Conservation (phyloP, 140 eudicot species). For the Anethum foeniculum region DNA sequence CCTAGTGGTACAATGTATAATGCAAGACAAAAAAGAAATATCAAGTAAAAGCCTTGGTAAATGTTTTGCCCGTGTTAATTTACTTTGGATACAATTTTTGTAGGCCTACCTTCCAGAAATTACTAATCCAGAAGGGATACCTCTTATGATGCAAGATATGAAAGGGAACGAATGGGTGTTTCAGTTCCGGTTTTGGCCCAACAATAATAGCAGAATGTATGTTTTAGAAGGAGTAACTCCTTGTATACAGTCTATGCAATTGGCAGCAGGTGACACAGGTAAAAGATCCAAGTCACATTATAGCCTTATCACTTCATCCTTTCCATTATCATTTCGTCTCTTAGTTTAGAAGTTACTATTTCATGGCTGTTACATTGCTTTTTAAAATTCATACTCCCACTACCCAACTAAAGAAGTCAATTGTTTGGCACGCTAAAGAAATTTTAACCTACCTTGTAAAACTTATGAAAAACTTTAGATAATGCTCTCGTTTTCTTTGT, state of each 20-base stretch:
- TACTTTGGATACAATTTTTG: neutral
- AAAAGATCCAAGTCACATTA: slow-evolving; percentile 16
- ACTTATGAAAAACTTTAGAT: neutral
- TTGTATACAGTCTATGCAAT: slow-evolving; percentile 78
- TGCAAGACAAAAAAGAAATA: neutral
- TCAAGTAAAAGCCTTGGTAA: neutral
- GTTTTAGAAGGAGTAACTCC: slow-evolving; percentile 89
- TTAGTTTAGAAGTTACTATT: neutral
- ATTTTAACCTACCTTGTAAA: neutral
- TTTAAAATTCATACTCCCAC: neutral
- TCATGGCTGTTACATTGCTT: neutral
- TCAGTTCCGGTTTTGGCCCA: slow-evolving; percentile 79
- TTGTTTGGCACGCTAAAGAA: neutral
- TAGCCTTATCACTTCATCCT: neutral
- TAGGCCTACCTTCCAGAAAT: slow-evolving; percentile 81
- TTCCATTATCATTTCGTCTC: neutral
- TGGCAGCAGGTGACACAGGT: slow-evolving; percentile 91
- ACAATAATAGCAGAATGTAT: slow-evolving; percentile 80
- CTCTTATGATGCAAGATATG: slow-evolving; percentile 59
- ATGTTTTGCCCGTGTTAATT: neutral
- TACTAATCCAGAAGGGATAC: slow-evolving; percentile 66
- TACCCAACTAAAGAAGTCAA: neutral
- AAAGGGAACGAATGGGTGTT: slow-evolving; percentile 83
- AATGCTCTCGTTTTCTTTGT: neutral
- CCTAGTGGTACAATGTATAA: neutral